Base-by-base conservation (phyloP, 1,284 basidiomycete species). In the Puccinia coronata region DNA sequence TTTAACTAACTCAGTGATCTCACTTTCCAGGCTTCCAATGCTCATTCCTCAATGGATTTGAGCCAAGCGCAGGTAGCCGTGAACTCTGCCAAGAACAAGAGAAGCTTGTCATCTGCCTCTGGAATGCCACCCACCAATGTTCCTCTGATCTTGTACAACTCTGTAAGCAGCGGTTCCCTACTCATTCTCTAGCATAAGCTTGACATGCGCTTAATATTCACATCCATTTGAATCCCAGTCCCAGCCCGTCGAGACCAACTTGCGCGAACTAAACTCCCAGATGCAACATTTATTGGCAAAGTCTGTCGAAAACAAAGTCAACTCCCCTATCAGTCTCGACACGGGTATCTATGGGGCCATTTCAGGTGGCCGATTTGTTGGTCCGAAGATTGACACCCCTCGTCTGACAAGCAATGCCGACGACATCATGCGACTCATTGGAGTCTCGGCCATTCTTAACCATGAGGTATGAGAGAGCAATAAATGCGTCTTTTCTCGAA, bases 271-370 rank as follows among this genome's bases (percentile, higher is more conserved):
- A 36, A 65, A 41, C 47, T 3, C 25, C n/a, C 80, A 81, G 51
- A 31, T 81, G 23, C 41, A 75, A 9, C 28, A 47, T 11, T 36
- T 81, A 18, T 23, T 75, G 49, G 61, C 28, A 11, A 47, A 65
- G 28, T 75, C 72, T 67, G 49, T 81, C 23, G 59, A 74, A 34
- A 63, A 74, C 71, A 81, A 75, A 47, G 51, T 69, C 25, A 69
- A 69, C 31, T 72, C 80, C 5, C 80, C 80, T 20, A 81, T 81
- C 59, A 81, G 80, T 43, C 49, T 67, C 36, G 63, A 81, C 51
- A 63, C 47, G 20, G 80, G 80, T 23, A 74, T 81, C 25, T 81
- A 74, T 49, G 59, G 55, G 23, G 57, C 80, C 47, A 51, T 81
- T 1, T n/a, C 73, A 25, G 61, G 51, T 43, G 80, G 80, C 20